These are phyloP conservation scores for Paramicrosporidium saccamoebae DNA, from an alignment of 371 early-diverging fungal genomes.

Conservation along the genomic window DNA sequence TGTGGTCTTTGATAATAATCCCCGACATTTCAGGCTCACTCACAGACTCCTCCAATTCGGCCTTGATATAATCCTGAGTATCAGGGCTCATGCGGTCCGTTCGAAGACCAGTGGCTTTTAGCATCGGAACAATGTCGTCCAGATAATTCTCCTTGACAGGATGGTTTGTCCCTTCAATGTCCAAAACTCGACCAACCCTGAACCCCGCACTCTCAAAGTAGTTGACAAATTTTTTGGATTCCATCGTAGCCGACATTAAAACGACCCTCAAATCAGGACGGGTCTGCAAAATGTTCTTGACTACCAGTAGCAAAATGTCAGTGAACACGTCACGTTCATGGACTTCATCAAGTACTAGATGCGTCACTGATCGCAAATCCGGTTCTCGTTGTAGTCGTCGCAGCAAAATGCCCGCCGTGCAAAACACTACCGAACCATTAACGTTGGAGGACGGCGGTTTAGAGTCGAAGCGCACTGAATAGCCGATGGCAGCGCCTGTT, in stretches of 20 bases:
- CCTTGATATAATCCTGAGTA: not conserved
- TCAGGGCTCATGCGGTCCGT: slow-evolving; percentile 1
- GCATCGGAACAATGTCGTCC: slow-evolving; percentile 20
- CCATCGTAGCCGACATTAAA: slow-evolving; percentile 53
- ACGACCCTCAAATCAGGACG: slow-evolving; percentile 21
- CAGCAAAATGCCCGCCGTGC: slow-evolving; percentile 37
- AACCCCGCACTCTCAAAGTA: slow-evolving; percentile 19
- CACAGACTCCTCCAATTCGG: slow-evolving; percentile 1
- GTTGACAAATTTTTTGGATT: slow-evolving; percentile 16
- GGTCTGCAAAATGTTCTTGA: slow-evolving; percentile 10
- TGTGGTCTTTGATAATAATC: too few relatives aligned
- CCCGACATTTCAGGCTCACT: slow-evolving; percentile 3
- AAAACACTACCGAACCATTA: slow-evolving; percentile 18
- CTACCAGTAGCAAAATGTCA: slow-evolving; percentile 33
- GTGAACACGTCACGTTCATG: slow-evolving; percentile 50
- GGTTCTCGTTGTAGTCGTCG: slow-evolving; percentile 22
- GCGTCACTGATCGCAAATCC: slow-evolving; percentile 16
- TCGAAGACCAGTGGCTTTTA: not conserved
- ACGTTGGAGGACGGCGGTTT: slow-evolving; percentile 9
- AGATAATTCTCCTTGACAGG: slow-evolving; percentile 31
- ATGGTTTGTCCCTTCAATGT: slow-evolving; percentile 42
- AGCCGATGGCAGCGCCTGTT: slow-evolving; percentile 19
- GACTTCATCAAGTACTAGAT: slow-evolving; percentile 50
- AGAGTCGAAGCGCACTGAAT: slow-evolving; percentile 40
- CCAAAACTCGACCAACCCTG: slow-evolving; percentile 16